Evolutionary conservation across 2,329 filamentous ascomycete genomes (phyloP).

Genomic region (Sporothrix curviconia): DNA sequence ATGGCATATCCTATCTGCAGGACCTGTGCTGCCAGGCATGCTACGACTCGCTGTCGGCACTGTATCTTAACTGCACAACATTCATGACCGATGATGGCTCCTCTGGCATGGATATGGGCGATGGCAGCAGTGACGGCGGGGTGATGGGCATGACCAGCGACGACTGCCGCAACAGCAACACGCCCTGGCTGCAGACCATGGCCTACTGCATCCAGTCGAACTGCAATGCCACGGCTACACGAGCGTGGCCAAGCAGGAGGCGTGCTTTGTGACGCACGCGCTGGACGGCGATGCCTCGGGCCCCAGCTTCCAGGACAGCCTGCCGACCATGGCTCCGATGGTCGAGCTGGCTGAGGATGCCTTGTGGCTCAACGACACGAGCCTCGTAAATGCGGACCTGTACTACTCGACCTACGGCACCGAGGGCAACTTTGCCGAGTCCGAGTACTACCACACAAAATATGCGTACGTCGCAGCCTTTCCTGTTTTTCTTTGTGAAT

Average conservation of each 20-base stretch:
- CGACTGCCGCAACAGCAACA: not conserved
- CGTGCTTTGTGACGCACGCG: not conserved
- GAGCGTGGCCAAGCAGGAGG: not conserved
- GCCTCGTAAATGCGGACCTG: not conserved
- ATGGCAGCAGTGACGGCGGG: not conserved
- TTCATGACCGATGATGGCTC: not conserved
- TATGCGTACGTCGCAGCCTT: not conserved
- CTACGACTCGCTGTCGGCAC: not conserved
- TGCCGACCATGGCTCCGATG: not conserved
- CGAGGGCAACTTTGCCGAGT: not conserved
- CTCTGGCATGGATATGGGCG: not conserved
- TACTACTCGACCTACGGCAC: not conserved
- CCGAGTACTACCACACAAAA: not conserved
- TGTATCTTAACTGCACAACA: slow-evolving; percentile 2
- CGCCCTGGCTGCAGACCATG: not conserved
- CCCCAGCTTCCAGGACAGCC: not conserved
- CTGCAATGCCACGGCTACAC: not conserved
- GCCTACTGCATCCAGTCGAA: slow-evolving; percentile 1
- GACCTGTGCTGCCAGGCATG: slow-evolving; percentile 6
- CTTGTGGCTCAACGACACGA: not conserved
- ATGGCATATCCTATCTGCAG: not conserved
- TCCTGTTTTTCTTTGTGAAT: not conserved
- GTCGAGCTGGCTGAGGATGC: not conserved
- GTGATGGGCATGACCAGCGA: not conserved
- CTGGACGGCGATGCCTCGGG: not conserved